Base-by-base conservation (phyloP, 768 basidiomycete genomes). In the Cytidiella melzeri region DNA sequence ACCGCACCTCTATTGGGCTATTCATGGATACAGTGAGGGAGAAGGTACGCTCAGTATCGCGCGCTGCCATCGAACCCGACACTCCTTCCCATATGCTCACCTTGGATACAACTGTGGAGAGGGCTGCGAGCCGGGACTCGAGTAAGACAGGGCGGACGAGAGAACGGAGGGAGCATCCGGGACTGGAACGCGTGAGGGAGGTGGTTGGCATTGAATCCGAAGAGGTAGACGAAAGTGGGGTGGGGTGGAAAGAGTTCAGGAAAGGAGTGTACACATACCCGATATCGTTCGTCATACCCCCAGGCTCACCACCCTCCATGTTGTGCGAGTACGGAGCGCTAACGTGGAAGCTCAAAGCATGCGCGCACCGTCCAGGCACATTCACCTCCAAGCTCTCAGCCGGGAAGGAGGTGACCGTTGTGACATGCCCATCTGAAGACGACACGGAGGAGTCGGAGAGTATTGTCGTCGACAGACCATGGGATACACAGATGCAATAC, bases 211-310 rank as follows among this genome's bases (percentile, higher is more conserved):
- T 67, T 15, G 69, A 72, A 9, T 51, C 52, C 23, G 70, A 70
- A 4, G 73, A 75, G 38, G 67, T 57, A 24, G 70, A 73, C 48
- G 72, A 73, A 20, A 62, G 62, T 3, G 72, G 70, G 11, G 68
- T 75, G 44, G 73, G 75, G 4, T 97, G 92, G 91, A 84, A 85
- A 61, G 85, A 94, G 64, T 95, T 95, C 65, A 80, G 83, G 58
- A 83, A 87, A 69, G 93, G 92, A 87, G 87, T 82, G 4, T 97
- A 98, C 64, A 91, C 86, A 15, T 98, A 92, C 66, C 95, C 95
- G 2, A 87, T 99, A 59, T 88, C 88, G 12, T 93, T 97, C 64
- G 73, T 83, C 15, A 83, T 99, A 48, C 91, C 95, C 0, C 73
- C 80, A 4, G 75, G 79, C 51, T 74, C 85, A 3, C 92, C 93